Conservation (phyloP, 805 yeast species). For the Lipomyces kockii region DNA sequence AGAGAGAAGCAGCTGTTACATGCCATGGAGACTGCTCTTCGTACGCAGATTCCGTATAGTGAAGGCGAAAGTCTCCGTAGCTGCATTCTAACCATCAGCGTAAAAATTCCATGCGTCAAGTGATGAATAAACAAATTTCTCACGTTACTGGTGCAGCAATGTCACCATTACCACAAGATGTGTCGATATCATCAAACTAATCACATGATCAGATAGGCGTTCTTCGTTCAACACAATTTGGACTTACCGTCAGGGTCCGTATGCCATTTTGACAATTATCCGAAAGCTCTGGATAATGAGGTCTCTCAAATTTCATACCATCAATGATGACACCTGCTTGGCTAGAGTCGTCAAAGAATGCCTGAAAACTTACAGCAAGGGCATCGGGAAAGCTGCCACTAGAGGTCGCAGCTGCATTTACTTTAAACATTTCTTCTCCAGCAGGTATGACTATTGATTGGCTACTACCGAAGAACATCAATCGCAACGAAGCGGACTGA, state of each 20-base stretch:
- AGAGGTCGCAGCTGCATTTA: not conserved
- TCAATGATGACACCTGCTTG: not conserved
- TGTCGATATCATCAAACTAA: constrained; percentile 6
- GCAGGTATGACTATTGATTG: not conserved
- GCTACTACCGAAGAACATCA: not conserved
- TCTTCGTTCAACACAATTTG: not conserved
- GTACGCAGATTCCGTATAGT: not conserved
- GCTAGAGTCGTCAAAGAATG: not conserved
- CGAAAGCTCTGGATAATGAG: not conserved
- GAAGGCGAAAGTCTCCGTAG: constrained; percentile 2
- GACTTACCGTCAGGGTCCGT: not conserved
- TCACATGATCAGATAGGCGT: not conserved
- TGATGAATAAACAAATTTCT: not conserved
- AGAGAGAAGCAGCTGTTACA: constrained; percentile 5
- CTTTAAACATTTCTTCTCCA: not conserved
- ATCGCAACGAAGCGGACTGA: not conserved
- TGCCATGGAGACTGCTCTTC: constrained; percentile 2
- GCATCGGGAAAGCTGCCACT: not conserved
- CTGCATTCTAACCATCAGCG: not conserved
- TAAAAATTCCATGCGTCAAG: not conserved
- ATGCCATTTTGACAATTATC: not conserved
- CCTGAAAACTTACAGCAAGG: not conserved
- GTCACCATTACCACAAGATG: not conserved
- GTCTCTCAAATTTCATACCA: not conserved
- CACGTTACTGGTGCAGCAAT: constrained; percentile 7